Conservation (phyloP, 1,139 yeast species). For the Pichiaceae sp. region DNA sequence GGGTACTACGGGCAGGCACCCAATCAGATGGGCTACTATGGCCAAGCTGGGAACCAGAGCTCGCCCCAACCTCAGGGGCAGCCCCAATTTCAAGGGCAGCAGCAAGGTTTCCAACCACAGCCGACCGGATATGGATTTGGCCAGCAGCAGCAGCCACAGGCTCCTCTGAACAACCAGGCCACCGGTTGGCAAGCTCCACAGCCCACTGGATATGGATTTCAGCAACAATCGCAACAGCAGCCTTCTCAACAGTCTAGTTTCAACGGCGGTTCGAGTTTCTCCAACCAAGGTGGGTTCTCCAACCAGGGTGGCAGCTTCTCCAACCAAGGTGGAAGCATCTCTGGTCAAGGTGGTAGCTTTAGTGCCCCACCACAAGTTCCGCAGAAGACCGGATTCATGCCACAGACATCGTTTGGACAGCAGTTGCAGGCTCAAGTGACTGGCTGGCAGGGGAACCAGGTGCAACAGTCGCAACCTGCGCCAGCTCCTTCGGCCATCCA, state of each 20-base stretch:
- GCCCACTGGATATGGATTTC: constrained; percentile 22
- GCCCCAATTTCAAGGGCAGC: constrained; percentile 13
- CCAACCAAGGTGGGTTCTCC: neutral
- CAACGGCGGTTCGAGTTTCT: constrained; percentile 2
- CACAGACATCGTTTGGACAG: constrained; percentile 12
- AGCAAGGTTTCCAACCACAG: constrained; percentile 28
- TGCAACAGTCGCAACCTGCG: constrained; percentile 24
- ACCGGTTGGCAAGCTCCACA: constrained; percentile 25
- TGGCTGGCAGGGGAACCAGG: constrained; percentile 20
- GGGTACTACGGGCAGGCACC: neutral
- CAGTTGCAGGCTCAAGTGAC: constrained; percentile 19
- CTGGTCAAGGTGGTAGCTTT: neutral
- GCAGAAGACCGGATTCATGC: constrained; percentile 19
- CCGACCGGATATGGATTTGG: constrained; percentile 32
- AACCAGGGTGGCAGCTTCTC: neutral
- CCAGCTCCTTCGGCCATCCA: neutral
- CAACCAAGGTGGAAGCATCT: constrained; percentile 10
- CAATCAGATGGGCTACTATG: neutral
- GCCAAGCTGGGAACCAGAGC: neutral
- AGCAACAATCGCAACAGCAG: constrained; percentile 13
- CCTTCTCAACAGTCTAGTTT: no score
- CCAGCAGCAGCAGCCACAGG: constrained; percentile 14
- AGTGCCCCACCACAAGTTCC: constrained; percentile 25
- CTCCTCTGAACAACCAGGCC: constrained; percentile 16
- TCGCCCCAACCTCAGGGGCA: neutral